Evolutionary conservation across 1,139 yeast species (phyloP).

Genomic region (Taiozyma sp.): DNA sequence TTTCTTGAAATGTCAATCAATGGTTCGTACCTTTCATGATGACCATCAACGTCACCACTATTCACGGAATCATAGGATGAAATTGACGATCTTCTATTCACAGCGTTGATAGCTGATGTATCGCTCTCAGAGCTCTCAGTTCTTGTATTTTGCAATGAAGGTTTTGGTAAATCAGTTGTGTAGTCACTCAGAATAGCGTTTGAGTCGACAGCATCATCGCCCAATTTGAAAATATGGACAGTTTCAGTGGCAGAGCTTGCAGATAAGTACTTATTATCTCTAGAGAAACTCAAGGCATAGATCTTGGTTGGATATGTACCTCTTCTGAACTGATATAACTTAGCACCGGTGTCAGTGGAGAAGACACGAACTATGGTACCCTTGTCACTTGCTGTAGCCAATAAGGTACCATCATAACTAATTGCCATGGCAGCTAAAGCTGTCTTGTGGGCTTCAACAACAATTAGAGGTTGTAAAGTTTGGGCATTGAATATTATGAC

Average conservation of each 20-base stretch:
- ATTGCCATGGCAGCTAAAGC: constrained; percentile 75
- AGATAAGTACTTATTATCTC: constrained; percentile 66
- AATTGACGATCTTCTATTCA: constrained; percentile 25
- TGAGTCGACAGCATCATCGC: constrained; percentile 23
- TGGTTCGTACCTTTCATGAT: constrained; percentile 40
- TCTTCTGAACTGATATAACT: constrained; percentile 84
- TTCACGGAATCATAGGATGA: constrained; percentile 30
- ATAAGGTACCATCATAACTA: constrained; percentile 73
- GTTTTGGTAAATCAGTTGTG: constrained; percentile 9
- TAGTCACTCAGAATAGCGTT: constrained; percentile 8
- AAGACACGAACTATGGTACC: constrained; percentile 92
- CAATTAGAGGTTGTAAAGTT: constrained; percentile 78
- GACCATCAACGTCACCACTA: constrained; percentile 34
- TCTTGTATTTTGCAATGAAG: constrained; percentile 10
- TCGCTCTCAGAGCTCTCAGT: constrained; percentile 29
- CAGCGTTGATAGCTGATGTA: constrained; percentile 25
- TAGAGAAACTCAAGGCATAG: constrained; percentile 77
- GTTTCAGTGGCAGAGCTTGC: constrained; percentile 93
- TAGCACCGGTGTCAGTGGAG: constrained; percentile 76
- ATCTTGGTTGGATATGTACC: constrained; percentile 93
- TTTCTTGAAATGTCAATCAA: constrained; percentile 64
- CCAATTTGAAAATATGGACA: constrained; percentile 80
- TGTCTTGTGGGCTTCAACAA: constrained; percentile 91
- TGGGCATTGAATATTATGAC: constrained; percentile 79
- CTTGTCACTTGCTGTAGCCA: constrained; percentile 94